Conservation (phyloP, 73 alveolate genomes). For the Diophrys appendiculata region DNA sequence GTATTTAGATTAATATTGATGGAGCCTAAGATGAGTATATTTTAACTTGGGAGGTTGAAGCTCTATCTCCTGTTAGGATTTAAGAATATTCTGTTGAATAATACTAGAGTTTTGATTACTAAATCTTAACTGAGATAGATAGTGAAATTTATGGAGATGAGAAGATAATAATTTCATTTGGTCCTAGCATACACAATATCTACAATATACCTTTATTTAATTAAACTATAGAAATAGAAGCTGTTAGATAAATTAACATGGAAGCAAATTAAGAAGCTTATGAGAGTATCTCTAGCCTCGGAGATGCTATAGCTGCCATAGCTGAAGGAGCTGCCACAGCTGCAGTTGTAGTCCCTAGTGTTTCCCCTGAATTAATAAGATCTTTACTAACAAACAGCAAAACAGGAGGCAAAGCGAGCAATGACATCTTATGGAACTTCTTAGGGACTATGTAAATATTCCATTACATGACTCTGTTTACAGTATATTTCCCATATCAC, state of each 20-base stretch:
- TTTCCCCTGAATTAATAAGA: background rate
- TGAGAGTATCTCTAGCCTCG: background rate
- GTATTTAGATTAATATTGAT: background rate
- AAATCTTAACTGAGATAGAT: background rate
- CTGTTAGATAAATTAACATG: background rate
- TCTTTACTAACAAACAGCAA: background rate
- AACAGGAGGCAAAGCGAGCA: background rate
- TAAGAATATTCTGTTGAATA: background rate
- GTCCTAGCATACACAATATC: background rate
- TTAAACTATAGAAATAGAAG: background rate
- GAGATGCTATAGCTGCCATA: background rate
- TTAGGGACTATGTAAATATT: background rate
- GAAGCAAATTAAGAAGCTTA: background rate
- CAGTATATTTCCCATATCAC: background rate
- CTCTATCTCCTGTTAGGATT: background rate
- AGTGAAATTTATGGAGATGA: background rate
- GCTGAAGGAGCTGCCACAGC: background rate
- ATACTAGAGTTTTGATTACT: too few species aligned
- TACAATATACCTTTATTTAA: background rate
- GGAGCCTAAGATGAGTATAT: background rate
- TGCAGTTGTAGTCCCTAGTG: background rate
- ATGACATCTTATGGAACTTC: background rate
- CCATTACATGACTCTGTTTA: background rate
- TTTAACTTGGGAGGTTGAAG: background rate
- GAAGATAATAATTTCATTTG: background rate